These are phyloP conservation scores for Trichoderma citrinoviride DNA, from an alignment of 2,329 filamentous ascomycete species.

Conservation along the genomic window DNA sequence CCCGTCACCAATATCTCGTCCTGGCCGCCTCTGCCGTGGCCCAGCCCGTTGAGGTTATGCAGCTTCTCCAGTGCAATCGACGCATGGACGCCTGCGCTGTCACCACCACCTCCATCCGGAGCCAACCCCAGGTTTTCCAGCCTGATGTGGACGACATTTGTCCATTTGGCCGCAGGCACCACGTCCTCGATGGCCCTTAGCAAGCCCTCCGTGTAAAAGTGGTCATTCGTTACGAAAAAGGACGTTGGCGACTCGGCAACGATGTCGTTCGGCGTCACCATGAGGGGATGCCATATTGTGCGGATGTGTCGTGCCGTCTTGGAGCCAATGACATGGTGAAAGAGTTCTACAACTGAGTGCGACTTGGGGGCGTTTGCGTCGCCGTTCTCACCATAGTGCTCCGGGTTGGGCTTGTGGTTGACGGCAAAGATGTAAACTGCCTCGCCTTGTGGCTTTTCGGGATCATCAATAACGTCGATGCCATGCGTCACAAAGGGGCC, in stretches of 20 bases:
- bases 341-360: constrained; percentile 56
- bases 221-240: constrained; percentile 61
- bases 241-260: constrained; percentile 45
- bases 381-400: constrained; percentile 30
- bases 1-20: constrained; percentile 45
- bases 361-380: constrained; percentile 37
- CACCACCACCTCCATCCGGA: constrained; percentile 27
- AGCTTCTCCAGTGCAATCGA: constrained; percentile 44
- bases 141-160: constrained; percentile 47
- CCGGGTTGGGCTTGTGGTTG: constrained; percentile 55
- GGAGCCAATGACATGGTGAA: constrained; percentile 50
- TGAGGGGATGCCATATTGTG: constrained; percentile 51
- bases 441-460: constrained; percentile 31
- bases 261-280: constrained; percentile 59
- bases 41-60: constrained; percentile 57
- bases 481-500: constrained; percentile 58
- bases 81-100: constrained; percentile 40
- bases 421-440: constrained; percentile 59
- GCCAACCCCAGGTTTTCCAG: constrained; percentile 30
- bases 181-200: constrained; percentile 49
- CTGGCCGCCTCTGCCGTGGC: constrained; percentile 42
- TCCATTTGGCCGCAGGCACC: constrained; percentile 44
- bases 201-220: constrained; percentile 49
- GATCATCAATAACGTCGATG: constrained; percentile 57
- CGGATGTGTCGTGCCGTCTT: constrained; percentile 46